A percentile compares a stretch with the other conserved stretches of the same genome.
Conservation (phyloP, 164 flowering plant genomes). For the Kingdonia uniflora region DNA sequence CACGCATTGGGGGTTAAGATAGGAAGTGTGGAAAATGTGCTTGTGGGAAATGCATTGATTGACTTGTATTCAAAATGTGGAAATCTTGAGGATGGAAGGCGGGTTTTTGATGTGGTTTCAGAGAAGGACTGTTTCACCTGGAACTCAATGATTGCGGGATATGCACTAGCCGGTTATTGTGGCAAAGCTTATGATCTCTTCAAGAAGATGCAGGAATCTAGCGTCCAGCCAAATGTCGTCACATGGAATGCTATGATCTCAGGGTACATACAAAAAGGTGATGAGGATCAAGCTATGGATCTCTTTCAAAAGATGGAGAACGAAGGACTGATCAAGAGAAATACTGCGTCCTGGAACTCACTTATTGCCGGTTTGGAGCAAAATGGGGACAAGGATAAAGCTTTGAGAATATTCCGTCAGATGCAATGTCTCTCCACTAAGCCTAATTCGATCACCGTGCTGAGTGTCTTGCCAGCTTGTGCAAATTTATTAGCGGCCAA, state of each 20-base stretch:
- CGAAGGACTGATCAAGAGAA: constrained; percentile 13
- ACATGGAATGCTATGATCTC: constrained; percentile 28
- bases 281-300: constrained; percentile 28
- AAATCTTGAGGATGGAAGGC: constrained; percentile 15
- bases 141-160: constrained; percentile 25
- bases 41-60: constrained; percentile 22
- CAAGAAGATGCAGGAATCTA: constrained; percentile 15
- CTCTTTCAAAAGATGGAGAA: constrained; percentile 20
- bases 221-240: constrained; percentile 16
- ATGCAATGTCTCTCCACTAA: constrained; percentile 16
- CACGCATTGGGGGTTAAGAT: constrained; percentile 19
- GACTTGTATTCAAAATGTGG: constrained; percentile 25
- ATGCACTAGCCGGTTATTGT: constrained; percentile 21
- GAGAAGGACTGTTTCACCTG: constrained; percentile 21
- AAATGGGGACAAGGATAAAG: constrained; percentile 18
- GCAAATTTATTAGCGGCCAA: constrained; percentile 12
- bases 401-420: constrained; percentile 17
- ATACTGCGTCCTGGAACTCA: constrained; percentile 22
- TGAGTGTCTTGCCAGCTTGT: constrained; percentile 26
- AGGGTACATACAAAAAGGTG: constrained; percentile 25
- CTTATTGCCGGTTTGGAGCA: constrained; percentile 21
- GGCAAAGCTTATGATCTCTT: constrained; percentile 26
- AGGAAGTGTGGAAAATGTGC: constrained; percentile 10
- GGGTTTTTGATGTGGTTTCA: constrained; percentile 13
- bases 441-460: constrained; percentile 20